Conservation (phyloP, 2,329 filamentous ascomycete genomes). For the Leptographium flavum region DNA sequence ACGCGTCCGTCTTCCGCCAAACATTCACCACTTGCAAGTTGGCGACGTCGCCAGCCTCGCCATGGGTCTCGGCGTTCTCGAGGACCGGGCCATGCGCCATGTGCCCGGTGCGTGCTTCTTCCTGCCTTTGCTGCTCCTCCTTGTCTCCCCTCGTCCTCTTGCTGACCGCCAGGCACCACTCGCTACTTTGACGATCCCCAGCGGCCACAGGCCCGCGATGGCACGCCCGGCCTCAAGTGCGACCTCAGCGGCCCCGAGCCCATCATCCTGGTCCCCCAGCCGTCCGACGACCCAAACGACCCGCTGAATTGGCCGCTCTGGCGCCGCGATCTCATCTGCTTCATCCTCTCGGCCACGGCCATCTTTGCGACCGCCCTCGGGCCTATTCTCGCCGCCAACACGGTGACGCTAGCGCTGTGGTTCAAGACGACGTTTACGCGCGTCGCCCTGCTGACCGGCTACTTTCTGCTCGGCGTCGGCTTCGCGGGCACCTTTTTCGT, state of each 20-base stretch:
- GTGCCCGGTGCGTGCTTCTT: constrained; percentile 50
- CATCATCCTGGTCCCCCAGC: constrained; percentile 74
- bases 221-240: constrained; percentile 47
- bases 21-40: too few relatives aligned
- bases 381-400: constrained; percentile 79
- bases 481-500: constrained; percentile 75
- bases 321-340: constrained; percentile 68
- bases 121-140: background rate
- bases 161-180: constrained; percentile 31
- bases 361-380: constrained; percentile 76
- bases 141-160: background rate
- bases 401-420: constrained; percentile 57
- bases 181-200: constrained; percentile 48
- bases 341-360: constrained; percentile 62
- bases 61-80: constrained; percentile 63
- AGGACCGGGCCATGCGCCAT: constrained; percentile 49
- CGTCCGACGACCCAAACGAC: constrained; percentile 81
- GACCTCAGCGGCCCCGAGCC: constrained; percentile 50
- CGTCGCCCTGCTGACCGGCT: constrained; percentile 72
- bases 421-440: constrained; percentile 56
- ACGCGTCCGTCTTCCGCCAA: too few relatives aligned
- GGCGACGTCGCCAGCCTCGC: background rate
- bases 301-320: constrained; percentile 76
- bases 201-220: constrained; percentile 27
- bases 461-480: constrained; percentile 72